These are phyloP conservation scores for Leishmania lainsoni DNA, from an alignment of 208 protist species.

Conservation along the genomic window DNA sequence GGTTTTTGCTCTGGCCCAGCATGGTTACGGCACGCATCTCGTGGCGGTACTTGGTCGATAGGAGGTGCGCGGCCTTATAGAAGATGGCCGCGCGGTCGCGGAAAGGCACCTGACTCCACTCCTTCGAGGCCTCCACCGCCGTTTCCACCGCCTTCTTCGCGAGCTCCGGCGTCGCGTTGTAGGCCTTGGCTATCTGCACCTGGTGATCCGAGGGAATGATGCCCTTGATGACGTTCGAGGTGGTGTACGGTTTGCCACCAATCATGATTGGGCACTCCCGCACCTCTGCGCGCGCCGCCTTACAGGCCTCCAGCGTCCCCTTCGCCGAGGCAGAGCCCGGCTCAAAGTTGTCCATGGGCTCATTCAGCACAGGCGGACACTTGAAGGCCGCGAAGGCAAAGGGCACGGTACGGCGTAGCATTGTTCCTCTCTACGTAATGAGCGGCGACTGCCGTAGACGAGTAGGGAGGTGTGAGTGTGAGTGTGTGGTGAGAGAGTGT, in stretches of 20 bases:
- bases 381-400: conserved; percentile 62
- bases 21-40: conserved; percentile 94
- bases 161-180: conserved; percentile 86
- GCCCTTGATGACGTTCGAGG: conserved; percentile 62
- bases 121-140: conserved; percentile 71
- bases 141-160: conserved; percentile 90
- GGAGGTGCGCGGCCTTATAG: conserved; percentile 91
- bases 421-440: conserved; percentile 14
- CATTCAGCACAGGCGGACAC: conserved; percentile 78
- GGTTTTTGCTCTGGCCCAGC: conserved; percentile 97
- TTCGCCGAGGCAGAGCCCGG: conserved; percentile 66
- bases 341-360: conserved; percentile 89
- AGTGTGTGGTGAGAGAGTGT: background rate
- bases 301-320: conserved; percentile 71
- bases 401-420: conserved; percentile 78
- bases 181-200: conserved; percentile 70
- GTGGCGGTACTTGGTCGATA: conserved; percentile 86
- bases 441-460: background rate
- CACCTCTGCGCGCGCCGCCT: conserved; percentile 44
- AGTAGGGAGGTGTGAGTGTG: background rate
- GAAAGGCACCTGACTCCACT: conserved; percentile 86
- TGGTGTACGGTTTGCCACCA: conserved; percentile 86
- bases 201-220: conserved; percentile 84
- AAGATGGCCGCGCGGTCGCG: conserved; percentile 94
- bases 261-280: conserved; percentile 93